These are phyloP conservation scores for Priceomyces haplophilus DNA, from an alignment of 805 yeast species.

Conservation along the genomic window DNA sequence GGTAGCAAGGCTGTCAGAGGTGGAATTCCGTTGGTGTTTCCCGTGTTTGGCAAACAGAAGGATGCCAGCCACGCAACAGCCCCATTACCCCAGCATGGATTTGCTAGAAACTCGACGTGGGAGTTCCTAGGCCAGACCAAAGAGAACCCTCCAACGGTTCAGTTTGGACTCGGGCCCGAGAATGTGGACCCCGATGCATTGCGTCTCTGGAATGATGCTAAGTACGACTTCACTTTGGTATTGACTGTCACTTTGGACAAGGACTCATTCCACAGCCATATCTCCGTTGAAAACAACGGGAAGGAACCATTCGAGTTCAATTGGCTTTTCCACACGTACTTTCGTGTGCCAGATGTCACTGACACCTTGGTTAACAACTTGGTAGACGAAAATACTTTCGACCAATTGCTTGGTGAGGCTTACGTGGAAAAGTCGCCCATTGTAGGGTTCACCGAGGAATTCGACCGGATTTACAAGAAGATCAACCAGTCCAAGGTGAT, in stretches of 20 bases:
- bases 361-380: constrained; percentile 76
- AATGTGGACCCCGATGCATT: constrained; percentile 61
- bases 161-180: constrained; percentile 89
- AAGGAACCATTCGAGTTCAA: constrained; percentile 72
- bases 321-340: constrained; percentile 93
- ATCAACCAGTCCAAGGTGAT: constrained; percentile 53
- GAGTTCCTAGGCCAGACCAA: constrained; percentile 86
- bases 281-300: constrained; percentile 76
- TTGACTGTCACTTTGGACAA: constrained; percentile 61
- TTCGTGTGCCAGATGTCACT: constrained; percentile 70
- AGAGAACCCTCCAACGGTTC: constrained; percentile 70
- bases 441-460: constrained; percentile 68
- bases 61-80: constrained; percentile 53
- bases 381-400: constrained; percentile 67
- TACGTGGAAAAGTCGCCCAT: constrained; percentile 76
- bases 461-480: constrained; percentile 77
- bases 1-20: constrained; percentile 96
- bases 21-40: constrained; percentile 95
- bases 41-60: constrained; percentile 76
- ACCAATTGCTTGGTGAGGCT: constrained; percentile 64
- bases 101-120: constrained; percentile 90
- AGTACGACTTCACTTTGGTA: constrained; percentile 72
- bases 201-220: constrained; percentile 50
- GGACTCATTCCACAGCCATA: constrained; percentile 59
- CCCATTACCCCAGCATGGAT: constrained; percentile 90